These are phyloP conservation scores for Trichosporon faecale DNA, from an alignment of 1,284 basidiomycete genomes.

Conservation along the genomic window DNA sequence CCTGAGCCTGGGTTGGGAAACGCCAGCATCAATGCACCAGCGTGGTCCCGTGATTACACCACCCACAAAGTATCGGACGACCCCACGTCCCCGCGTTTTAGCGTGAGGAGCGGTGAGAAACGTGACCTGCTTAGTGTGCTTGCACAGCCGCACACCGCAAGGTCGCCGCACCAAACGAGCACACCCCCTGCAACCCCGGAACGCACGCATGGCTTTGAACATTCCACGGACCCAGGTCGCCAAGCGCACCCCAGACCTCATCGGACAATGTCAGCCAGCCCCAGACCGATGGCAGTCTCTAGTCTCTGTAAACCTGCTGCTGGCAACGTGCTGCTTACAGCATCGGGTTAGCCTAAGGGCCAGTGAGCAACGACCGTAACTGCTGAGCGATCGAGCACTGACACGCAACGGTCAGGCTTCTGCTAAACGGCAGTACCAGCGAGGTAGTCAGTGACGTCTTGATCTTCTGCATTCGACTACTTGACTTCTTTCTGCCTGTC, in stretches of 20 bases:
- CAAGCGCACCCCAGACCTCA: neutral
- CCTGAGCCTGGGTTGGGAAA: neutral
- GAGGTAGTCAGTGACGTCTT: too few relatives aligned
- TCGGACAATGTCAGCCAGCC: neutral
- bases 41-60: neutral
- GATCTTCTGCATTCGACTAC: neutral
- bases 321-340: too few relatives aligned
- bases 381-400: neutral
- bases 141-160: neutral
- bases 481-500: neutral
- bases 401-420: neutral
- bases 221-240: neutral
- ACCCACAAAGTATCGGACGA: neutral
- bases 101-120: neutral
- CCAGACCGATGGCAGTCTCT: too few relatives aligned
- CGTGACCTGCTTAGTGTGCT: neutral
- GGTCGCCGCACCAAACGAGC: too few relatives aligned
- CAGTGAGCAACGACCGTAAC: neutral
- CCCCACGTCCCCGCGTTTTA: slow-evolving; percentile 1
- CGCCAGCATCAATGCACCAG: neutral
- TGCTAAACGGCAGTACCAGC: neutral
- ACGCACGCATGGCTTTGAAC: neutral
- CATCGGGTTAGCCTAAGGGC: neutral
- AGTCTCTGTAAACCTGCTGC: too few relatives aligned
- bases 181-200: neutral